Base-by-base conservation (phyloP, 306 rosid genomes). In the Sphenostylis stenocarpa region DNA sequence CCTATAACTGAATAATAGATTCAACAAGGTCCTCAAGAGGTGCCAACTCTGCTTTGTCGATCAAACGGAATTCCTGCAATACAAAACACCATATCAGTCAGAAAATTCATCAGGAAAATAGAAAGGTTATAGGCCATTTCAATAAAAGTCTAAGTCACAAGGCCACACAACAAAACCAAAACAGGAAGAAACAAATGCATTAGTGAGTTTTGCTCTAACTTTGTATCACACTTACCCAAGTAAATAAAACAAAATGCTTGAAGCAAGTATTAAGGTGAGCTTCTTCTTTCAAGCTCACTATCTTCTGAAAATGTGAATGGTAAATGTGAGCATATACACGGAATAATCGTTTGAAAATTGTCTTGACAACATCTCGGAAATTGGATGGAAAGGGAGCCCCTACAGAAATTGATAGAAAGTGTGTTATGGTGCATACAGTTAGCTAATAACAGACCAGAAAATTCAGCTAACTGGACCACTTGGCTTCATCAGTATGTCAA, bases 261-360 rank as follows among this genome's bases (percentile, higher is more conserved):
- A 93, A 90, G 93, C 96, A 93, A 61, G 98, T 93, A 58, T 93
- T 93, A 44, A 93, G 87, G 77, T 93, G 98, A 75, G 98, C 98
- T 84, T 93, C 95, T 84, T 93, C 98, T 85, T 90, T 93, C 88
- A 93, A 84, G 80, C 91, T 87, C 72, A 91, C 87, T 38, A 93
- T 93, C 87, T 89, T 90, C 76, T 84, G 91, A 70, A 93, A 93
- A 82, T 93, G 98, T 20, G 94, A 85, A 75, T 90, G 96, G 75
- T 93, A 91, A 39, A 93, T 87, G 68, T 93, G 98, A 17, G 98
- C 98, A 76, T 93, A 93, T 12, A 93, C 96, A 53, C 98, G 94
- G 84, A 93, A 93, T 78, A 93, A 69, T 38, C 98, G 79, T 82
- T 93, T 93, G 60, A 93, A 89, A 29, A 93, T 93, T 72, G 94